A percentile compares a stretch with the other conserved stretches of the same genome.
Conservation (phyloP, 768 basidiomycete genomes). For the Podaxis sp. region DNA sequence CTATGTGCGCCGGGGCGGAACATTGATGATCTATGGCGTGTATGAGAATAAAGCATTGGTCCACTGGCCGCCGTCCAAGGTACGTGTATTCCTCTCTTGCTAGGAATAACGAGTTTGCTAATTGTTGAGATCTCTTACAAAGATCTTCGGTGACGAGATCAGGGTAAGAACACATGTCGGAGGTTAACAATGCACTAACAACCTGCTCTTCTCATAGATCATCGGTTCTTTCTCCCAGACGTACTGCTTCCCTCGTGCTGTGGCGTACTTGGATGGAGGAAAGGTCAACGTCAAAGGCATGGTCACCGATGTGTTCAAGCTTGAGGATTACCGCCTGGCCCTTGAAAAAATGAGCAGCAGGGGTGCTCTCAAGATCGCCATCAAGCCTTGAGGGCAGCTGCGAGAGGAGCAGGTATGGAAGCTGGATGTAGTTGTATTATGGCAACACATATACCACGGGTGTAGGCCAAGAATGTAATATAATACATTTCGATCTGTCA, state of each 20-base stretch:
- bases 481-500: no score
- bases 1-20: constrained; percentile 84
- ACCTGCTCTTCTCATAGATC: constrained; percentile 45
- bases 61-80: constrained; percentile 85
- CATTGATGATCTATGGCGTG: constrained; percentile 87
- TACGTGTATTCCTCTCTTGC: constrained; percentile 42
- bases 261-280: constrained; percentile 85
- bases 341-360: constrained; percentile 73
- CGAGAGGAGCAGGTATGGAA: background rate
- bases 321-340: constrained; percentile 70
- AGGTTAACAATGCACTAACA: background rate
- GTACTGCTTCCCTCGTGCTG: constrained; percentile 87
- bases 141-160: constrained; percentile 71
- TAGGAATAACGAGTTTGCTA: background rate
- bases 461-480: no score
- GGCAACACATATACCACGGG: no score
- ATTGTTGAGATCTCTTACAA: background rate
- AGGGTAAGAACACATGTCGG: constrained; percentile 26
- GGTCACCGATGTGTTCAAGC: constrained; percentile 59
- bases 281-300: constrained; percentile 84
- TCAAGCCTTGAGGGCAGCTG: constrained; percentile 43
- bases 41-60: constrained; percentile 85
- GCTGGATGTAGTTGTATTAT: background rate
- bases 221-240: constrained; percentile 91
- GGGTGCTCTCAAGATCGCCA: constrained; percentile 59